Evolutionary conservation across 225 moss, liverwort and hornwort species (phyloP).

Genomic region (Pseudisothecium myosuroides): DNA sequence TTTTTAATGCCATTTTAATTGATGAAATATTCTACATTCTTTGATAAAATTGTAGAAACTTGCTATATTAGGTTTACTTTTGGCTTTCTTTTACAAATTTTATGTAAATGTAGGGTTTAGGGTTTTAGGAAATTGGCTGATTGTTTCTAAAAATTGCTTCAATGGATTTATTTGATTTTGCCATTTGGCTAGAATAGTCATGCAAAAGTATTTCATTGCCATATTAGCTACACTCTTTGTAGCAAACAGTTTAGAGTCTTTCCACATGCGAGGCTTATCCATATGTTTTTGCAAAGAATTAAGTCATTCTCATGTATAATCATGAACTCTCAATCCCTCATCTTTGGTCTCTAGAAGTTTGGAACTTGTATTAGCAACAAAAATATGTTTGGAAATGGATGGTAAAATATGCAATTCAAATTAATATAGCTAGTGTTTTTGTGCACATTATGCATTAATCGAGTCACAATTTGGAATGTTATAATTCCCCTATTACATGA

Average conservation of each 20-base stretch:
- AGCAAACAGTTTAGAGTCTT: neutral
- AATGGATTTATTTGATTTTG: too few relatives aligned
- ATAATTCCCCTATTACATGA: neutral
- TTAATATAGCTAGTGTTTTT: neutral
- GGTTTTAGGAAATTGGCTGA: neutral
- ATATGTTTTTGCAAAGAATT: too few relatives aligned
- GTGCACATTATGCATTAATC: neutral
- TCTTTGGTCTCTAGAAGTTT: neutral
- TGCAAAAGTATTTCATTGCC: neutral
- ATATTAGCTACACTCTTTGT: neutral
- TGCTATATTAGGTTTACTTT: too few relatives aligned
- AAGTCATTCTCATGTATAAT: neutral
- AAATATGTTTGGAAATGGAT: neutral
- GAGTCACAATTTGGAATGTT: neutral
- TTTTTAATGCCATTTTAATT: neutral
- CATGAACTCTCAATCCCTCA: neutral
- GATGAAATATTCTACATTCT: neutral
- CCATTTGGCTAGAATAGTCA: neutral
- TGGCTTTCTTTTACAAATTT: too few relatives aligned
- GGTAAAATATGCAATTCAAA: neutral
- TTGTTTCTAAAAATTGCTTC: neutral
- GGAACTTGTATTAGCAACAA: neutral
- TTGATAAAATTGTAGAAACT: neutral
- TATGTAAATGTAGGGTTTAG: neutral
- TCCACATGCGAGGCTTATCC: fast-evolving